Percentiles rank a stretch among this genome's conserved stretches.
These are phyloP conservation scores for Pseudogymnoascus sp. DNA, from an alignment of 2,329 filamentous ascomycete genomes.

Conservation along the genomic window DNA sequence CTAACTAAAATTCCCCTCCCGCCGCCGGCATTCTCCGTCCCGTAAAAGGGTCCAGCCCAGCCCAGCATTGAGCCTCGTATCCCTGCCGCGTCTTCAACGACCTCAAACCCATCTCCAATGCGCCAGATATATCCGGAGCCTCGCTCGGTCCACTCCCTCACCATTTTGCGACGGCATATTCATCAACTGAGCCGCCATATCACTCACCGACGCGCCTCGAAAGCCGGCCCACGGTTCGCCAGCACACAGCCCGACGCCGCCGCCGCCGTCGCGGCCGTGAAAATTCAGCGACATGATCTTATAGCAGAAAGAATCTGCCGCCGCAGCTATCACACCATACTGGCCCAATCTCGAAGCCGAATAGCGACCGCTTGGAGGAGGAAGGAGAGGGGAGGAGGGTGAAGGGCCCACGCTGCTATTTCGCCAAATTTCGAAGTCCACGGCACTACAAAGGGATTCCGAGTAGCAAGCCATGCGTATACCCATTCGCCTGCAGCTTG, in stretches of 20 bases:
- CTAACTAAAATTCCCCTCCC: constrained; percentile 1
- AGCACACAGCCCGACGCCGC: not conserved
- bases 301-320: not conserved
- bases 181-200: not conserved
- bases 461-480: constrained; percentile 53
- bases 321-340: not conserved
- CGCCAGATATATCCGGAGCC: not conserved
- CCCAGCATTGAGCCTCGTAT: not conserved
- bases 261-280: not conserved
- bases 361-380: not conserved
- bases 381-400: constrained; percentile 1
- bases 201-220: not conserved
- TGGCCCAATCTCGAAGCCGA: not conserved
- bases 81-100: not conserved
- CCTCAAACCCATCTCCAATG: not conserved
- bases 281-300: constrained; percentile 7
- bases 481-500: constrained; percentile 82
- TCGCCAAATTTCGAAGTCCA: not conserved
- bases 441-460: not conserved
- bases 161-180: not conserved
- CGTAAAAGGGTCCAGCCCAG: constrained; percentile 1
- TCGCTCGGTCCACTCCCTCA: constrained; percentile 3
- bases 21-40: constrained; percentile 1
- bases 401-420: not conserved
- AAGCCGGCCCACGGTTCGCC: not conserved